phyloP scores from a whole-genome alignment of 805 yeast species.

The Aciculoconidium aculeatum region DNA sequence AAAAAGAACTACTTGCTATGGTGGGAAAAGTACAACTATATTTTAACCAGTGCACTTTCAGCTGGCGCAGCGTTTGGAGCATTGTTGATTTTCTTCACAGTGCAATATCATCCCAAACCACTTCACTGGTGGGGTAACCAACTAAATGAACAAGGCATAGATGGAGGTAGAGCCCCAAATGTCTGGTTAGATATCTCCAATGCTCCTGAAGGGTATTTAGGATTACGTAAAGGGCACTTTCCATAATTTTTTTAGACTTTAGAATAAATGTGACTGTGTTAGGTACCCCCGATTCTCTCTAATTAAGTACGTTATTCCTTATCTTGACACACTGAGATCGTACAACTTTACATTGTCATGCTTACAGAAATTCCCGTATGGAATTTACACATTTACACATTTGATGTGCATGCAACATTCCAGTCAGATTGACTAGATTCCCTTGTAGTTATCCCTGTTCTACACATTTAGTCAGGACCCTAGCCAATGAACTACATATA shows the following conservation, averaged over 20 bases:
- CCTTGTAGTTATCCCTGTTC: no score
- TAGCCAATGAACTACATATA: no score
- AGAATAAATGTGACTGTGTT: no score
- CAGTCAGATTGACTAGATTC: no score
- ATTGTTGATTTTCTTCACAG: slow-evolving; percentile 51
- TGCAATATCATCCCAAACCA: slow-evolving; percentile 37
- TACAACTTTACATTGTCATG: no score
- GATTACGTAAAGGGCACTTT: slow-evolving; percentile 9
- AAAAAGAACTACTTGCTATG: slow-evolving; percentile 44
- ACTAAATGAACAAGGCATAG: slow-evolving; percentile 28
- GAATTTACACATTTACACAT: no score
- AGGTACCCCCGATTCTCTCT: no score
- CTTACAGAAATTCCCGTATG: no score
- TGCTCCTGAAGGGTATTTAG: slow-evolving; percentile 15
- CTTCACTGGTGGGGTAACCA: slow-evolving; percentile 65
- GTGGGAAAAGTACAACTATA: slow-evolving; percentile 74
- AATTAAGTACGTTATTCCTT: no score
- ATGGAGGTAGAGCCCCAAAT: slow-evolving; percentile 21
- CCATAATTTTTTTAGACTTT: slow-evolving; percentile 4
- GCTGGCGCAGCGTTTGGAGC: slow-evolving; percentile 64
- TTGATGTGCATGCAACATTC: no score
- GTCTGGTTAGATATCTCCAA: slow-evolving; percentile 26
- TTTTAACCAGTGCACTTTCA: slow-evolving; percentile 50
- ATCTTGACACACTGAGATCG: no score
- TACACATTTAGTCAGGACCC: no score